A percentile compares a stretch with the other conserved stretches of the same genome.
phyloP scores from a whole-genome alignment of 176 grass and related monocot species.

The Zizania latifolia region DNA sequence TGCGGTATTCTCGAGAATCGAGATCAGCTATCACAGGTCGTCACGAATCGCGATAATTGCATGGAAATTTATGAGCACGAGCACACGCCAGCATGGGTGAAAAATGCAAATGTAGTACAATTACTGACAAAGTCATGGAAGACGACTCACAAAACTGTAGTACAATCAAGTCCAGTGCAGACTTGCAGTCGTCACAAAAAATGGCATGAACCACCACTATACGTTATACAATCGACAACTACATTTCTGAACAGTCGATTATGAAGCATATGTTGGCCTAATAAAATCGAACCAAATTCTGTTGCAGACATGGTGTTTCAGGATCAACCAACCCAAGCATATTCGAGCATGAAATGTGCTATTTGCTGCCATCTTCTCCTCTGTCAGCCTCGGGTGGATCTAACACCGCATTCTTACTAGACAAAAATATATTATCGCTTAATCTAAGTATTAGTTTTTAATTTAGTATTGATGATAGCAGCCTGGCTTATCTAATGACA shows the following conservation, averaged over 20 bases:
- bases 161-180: not conserved
- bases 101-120: not conserved
- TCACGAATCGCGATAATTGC: not conserved
- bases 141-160: not conserved
- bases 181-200: not conserved
- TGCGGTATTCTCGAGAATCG: not conserved
- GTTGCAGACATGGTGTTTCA: not conserved
- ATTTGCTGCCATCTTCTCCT: constrained; percentile 4
- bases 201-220: not conserved
- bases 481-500: no score
- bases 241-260: not conserved
- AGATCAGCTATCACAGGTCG: not conserved
- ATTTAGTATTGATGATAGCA: no score
- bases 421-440: no score
- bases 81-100: not conserved
- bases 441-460: no score
- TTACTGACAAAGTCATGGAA: not conserved
- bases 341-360: not conserved
- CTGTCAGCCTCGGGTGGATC: no score
- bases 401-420: no score
- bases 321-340: not conserved
- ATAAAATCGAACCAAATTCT: not conserved
- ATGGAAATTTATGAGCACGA: not conserved
- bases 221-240: not conserved
- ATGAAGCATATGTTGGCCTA: no score